Evolutionary conservation across 140 eudicot species (phyloP).

Genomic region (Bidens hawaiensis): DNA sequence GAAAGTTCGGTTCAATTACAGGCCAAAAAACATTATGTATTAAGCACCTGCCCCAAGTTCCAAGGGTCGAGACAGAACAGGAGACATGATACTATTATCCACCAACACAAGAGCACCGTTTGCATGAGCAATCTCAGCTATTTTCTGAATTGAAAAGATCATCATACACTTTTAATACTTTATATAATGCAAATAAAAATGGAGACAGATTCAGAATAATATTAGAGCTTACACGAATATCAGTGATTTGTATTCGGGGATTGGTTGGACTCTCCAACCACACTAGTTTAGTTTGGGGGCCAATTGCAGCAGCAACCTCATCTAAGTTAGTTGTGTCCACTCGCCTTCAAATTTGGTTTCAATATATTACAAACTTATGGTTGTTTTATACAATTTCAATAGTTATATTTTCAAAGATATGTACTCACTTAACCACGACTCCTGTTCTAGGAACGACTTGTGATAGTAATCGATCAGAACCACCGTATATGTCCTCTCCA

Average conservation of each 20-base stretch:
- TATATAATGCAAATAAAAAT: slow-evolving; percentile 2
- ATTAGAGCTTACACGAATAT: slow-evolving; percentile 66
- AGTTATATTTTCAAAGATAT: background rate
- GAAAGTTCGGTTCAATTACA: too few relatives aligned
- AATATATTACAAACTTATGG: background rate
- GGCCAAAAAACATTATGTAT: background rate
- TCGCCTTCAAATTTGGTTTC: slow-evolving; percentile 48
- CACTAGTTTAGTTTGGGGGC: slow-evolving; percentile 79
- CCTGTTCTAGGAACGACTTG: slow-evolving; percentile 79
- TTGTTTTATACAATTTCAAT: background rate
- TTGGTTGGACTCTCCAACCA: slow-evolving; percentile 99
- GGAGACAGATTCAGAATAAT: background rate
- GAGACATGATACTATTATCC: slow-evolving; percentile 97
- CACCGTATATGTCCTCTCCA: slow-evolving; percentile 95
- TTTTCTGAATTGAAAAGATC: slow-evolving; percentile 47
- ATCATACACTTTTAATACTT: background rate
- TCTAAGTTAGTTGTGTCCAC: slow-evolving; percentile 74
- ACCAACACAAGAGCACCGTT: slow-evolving; percentile 84
- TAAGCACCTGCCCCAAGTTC: slow-evolving; percentile 90
- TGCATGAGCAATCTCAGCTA: slow-evolving; percentile 87
- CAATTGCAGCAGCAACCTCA: slow-evolving; percentile 77
- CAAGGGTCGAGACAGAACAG: slow-evolving; percentile 84
- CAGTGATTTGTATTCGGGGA: slow-evolving; percentile 87
- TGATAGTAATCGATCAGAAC: slow-evolving; percentile 86
- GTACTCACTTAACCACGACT: slow-evolving; percentile 73